Evolutionary conservation across 2,329 filamentous ascomycete species (phyloP).

Genomic region (Teratosphaeria zuluensis): DNA sequence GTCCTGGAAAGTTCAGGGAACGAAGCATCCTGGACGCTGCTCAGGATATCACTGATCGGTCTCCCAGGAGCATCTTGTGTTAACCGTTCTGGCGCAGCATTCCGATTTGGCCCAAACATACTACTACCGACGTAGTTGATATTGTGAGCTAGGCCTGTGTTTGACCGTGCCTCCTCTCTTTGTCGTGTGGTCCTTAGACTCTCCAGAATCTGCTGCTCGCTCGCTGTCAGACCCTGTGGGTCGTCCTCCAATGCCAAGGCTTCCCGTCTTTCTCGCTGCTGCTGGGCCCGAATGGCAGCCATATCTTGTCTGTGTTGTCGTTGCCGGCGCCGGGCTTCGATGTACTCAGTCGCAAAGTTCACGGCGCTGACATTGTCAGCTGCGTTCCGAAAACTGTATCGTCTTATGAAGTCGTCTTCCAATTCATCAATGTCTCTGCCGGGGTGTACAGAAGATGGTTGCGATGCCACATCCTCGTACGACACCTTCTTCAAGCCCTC

Average conservation of each 20-base stretch:
- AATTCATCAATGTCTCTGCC: slow-evolving; percentile 34
- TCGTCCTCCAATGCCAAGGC: slow-evolving; percentile 29
- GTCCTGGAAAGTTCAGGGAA: slow-evolving; percentile 21
- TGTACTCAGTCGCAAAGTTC: slow-evolving; percentile 33
- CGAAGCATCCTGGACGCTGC: slow-evolving; percentile 14
- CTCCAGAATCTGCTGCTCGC: slow-evolving; percentile 38
- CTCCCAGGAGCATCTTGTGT: slow-evolving; percentile 2
- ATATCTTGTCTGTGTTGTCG: slow-evolving; percentile 25
- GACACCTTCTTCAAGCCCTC: slow-evolving; percentile 46
- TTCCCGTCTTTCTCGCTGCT: slow-evolving; percentile 14
- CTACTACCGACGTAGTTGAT: slow-evolving; percentile 34
- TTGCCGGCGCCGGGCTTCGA: slow-evolving; percentile 30
- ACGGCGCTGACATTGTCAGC: slow-evolving; percentile 30
- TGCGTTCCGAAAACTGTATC: slow-evolving; percentile 29
- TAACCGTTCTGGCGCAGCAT: background rate
- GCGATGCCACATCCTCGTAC: slow-evolving; percentile 20
- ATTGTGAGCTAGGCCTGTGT: slow-evolving; percentile 27
- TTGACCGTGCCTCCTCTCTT: slow-evolving; percentile 32
- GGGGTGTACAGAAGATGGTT: background rate
- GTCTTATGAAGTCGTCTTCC: slow-evolving; percentile 35
- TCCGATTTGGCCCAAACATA: slow-evolving; percentile 15
- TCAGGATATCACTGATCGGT: slow-evolving; percentile 17
- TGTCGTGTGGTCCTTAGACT: slow-evolving; percentile 35
- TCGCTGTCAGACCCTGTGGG: slow-evolving; percentile 35
- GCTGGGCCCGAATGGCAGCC: slow-evolving; percentile 4